Evolutionary conservation across 192 early-diverging fungal genomes (phyloP), one percentile per base, ranked within the genome.

Genomic region (Glomus cerebriforme): DNA sequence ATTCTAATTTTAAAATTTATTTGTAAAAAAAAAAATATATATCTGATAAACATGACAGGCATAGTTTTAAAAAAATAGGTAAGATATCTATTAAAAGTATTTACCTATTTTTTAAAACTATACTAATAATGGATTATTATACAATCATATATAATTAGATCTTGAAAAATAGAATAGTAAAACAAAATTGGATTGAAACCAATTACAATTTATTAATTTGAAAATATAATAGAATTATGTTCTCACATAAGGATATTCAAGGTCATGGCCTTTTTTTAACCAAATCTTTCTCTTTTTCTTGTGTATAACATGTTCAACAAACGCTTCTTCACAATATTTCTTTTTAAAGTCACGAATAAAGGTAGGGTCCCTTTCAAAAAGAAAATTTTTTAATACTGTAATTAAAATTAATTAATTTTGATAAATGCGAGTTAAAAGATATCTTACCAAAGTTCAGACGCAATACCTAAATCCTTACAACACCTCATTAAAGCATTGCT

Each of bases 401-500:
- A 62, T 27, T 45, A 27, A 71, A 26, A 13, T 7, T 26, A 12
- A 9, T 71, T 71, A 7, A 54, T 34, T 63, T 71, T 12, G 10
- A 9, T 43, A 76, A 26, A 13, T 22, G 2, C 27, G 39, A 32
- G 39, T 54, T 22, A 54, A 68, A n/a, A 27, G 27, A 49, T 22
- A 5, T 49, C 58, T 79, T 87, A 89, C 93, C 96, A 98, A 66
- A 99, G 85, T 83, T 99, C 96, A 39, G 89, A 94, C 0, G 95
- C 94, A 29, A 96, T 85, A 31, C 94, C 96, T 67, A 99, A 86
- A 87, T 99, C 97, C 81, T 99, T 99, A 86, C 96, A 99, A 85
- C 96, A 98, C 37, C 96, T 91, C 89, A 97, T 94, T 66, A 99
- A 84, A 3, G 97, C 97, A 79, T 97, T 98, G 35, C 92, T 93